Conservation (phyloP, 176 grass and related monocot genomes). For the Carex scoparia region DNA sequence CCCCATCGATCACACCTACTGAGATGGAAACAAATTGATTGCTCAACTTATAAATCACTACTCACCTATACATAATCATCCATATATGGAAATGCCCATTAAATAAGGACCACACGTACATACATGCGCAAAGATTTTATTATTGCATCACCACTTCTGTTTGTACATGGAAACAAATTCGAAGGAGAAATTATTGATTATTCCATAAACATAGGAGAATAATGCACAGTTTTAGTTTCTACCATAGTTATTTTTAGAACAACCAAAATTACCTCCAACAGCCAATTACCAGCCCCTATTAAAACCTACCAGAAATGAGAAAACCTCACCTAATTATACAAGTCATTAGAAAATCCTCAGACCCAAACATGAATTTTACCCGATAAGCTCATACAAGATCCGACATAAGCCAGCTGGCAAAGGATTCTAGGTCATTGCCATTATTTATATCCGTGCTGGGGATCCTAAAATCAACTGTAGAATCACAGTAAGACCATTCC, state of each 20-base stretch:
- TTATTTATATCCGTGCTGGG: slow-evolving; percentile 1
- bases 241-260: neutral
- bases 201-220: neutral
- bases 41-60: neutral
- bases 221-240: slow-evolving; percentile 14
- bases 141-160: neutral
- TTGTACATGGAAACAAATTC: slow-evolving; percentile 16
- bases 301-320: slow-evolving; percentile 12
- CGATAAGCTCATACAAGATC: slow-evolving; percentile 29
- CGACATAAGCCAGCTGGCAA: slow-evolving; percentile 53
- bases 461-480: neutral
- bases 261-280: neutral
- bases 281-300: neutral
- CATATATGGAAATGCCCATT: neutral
- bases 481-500: neutral
- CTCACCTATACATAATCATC: neutral
- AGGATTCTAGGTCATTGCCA: slow-evolving; percentile 41
- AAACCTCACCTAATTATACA: slow-evolving; percentile 12
- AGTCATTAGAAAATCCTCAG: neutral
- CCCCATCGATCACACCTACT: neutral
- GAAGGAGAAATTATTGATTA: slow-evolving; percentile 11
- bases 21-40: slow-evolving; percentile 3
- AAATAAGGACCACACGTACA: neutral
- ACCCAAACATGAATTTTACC: neutral
- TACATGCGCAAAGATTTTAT: neutral